Evolutionary conservation across 208 protist species (phyloP), one percentile per base, ranked within the genome.

Genomic region (Porcisia hertigi): DNA sequence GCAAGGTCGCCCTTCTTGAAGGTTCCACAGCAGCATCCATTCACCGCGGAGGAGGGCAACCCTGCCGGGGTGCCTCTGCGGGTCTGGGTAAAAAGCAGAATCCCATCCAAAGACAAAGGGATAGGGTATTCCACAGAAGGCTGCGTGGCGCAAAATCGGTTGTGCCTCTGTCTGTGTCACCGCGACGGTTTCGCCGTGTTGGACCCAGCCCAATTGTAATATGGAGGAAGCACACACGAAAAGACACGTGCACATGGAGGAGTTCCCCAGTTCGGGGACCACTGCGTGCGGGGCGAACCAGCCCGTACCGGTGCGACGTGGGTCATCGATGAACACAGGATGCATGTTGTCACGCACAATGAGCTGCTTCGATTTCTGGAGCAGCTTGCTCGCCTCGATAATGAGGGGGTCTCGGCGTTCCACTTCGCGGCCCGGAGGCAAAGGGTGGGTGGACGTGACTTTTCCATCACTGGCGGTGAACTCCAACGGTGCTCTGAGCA

Each of bases 91-190:
- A 66, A 96, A 93, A 2, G 72, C 83, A 14, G 89, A 83, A 55
- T 94, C 82, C 73, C 93, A 84, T 18, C 92, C 92, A 6, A 62
- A 49, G 30, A 43, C 69, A 70, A 96, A 96, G 6, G 89, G 86
- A 23, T 76, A 82, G 14, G 92, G 92, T 20, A 96, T 81, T 6
- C 36, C 62, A 6, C 34, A 1, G 72, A 96, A 96, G 23, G 80
- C 80, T 1, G 83, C 80, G 62, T 88, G 81, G 12, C 69, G 53
- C 43, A 64, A 58, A 36, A 82, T 75, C n/a, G 65, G 47, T 14
- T 78, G 34, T 55, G 67, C 18, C 45, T 39, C 39, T 39, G 73
- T 60, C 23, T 89, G 69, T 7, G 66, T 39, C 23, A 71, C n/a
- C 16, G 76, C 73, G 25, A 74, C 62, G 18, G 59, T 54, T 25